Evolutionary conservation across 345 rosid genomes (phyloP), one percentile per base, ranked within the genome.

Genomic region (Cardamine chenopodiifolia): DNA sequence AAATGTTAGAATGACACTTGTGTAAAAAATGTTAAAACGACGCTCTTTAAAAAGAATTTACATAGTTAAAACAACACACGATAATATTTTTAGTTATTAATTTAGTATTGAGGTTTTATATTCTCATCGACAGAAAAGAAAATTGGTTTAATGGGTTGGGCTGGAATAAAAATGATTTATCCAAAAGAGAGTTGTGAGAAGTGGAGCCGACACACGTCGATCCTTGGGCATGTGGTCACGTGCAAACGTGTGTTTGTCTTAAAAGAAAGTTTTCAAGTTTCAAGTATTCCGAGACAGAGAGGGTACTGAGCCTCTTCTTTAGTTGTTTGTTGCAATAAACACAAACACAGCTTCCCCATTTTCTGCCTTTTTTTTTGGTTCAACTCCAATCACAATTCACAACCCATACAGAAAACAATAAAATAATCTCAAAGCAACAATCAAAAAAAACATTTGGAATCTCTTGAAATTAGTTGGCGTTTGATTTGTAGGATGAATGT

Each of bases 121-220:
- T 34, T 34, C 37, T 34, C 11, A 34, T 34, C 37, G 37, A 8
- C 37, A 34, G 11, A 31, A n/a, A n/a, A n/a, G n/a, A 14, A 13
- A 13, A 13, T 4, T 13, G 45, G 47, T 40, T 5, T 12, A 0
- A 40, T 39, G 44, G 44, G 2, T 39, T 14, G 48, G 67, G 15
- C 5, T 11, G 3, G 8, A 26, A 40, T 34, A 23, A 26, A 63
- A 42, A 23, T 2, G 4, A 45, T 35, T n/a, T 49, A 73, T 67
- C 61, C 35, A 25, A 74, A 60, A 49, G 56, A 67, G 61, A 57
- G 28, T 58, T 74, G 47, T 13, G 61, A 66, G 69, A 59, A 68
- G 62, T 61, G 70, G 79, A 68, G 79, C 62, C 79, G 79, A 76
- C 75, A 69, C 79, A 76, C 70, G 79, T 69, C 74, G 68, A 60